These are phyloP conservation scores for Parathielavia appendiculata DNA, from an alignment of 495 filamentous ascomycete genomes.

Conservation along the genomic window DNA sequence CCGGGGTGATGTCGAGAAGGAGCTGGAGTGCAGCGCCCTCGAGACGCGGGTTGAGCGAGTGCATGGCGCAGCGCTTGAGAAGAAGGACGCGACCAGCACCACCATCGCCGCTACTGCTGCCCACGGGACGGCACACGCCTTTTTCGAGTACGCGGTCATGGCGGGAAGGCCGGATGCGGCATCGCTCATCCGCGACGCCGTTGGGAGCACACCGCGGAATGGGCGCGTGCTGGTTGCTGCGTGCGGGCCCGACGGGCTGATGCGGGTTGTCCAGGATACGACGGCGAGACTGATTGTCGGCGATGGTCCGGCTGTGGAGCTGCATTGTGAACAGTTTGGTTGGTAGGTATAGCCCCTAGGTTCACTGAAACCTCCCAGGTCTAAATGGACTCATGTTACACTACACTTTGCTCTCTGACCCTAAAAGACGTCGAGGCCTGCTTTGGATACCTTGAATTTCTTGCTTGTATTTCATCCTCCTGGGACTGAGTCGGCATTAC, in stretches of 20 bases:
- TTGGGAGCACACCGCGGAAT: conserved; percentile 35
- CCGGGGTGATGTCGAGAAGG: conserved; percentile 22
- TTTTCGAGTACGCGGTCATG: conserved; percentile 25
- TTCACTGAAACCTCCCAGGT: too few species aligned
- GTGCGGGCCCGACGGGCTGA: conserved; percentile 48
- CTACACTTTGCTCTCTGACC: too few species aligned
- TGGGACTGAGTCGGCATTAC: too few species aligned
- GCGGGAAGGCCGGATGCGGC: conserved; percentile 41
- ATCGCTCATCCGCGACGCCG: conserved; percentile 37
- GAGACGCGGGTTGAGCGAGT: conserved; percentile 27
- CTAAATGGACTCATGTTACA: too few species aligned
- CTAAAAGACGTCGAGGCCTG: too few species aligned
- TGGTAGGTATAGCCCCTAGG: too few species aligned
- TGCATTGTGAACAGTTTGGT: conserved; percentile 54
- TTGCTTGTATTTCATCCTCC: too few species aligned
- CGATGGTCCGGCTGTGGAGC: conserved; percentile 47
- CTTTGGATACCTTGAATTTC: too few species aligned
- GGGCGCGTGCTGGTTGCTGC: conserved; percentile 47
- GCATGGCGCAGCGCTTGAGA: conserved; percentile 12
- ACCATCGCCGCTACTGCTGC: not conserved
- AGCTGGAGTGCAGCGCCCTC: conserved; percentile 18
- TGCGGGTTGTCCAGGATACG: conserved; percentile 45
- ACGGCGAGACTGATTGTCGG: conserved; percentile 46
- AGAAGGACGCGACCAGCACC: conserved; percentile 6
- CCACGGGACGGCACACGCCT: not conserved